Evolutionary conservation across 2,329 filamentous ascomycete genomes (phyloP).

Genomic region (Beauveria sp.): DNA sequence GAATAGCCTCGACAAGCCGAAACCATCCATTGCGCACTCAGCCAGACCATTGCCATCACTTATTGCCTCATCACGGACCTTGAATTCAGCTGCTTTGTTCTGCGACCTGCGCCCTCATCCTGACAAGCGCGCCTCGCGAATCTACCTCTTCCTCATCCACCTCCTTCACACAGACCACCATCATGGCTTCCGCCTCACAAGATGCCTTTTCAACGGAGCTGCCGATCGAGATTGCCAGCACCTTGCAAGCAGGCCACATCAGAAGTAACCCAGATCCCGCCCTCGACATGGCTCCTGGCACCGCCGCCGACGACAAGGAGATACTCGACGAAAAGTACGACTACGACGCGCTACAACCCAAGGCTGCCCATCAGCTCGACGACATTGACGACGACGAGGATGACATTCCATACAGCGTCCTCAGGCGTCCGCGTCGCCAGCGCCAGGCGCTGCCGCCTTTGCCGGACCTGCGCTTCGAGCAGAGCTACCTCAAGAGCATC

Average conservation of each 20-base stretch:
- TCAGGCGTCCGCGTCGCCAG: constrained; percentile 46
- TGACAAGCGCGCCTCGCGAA: background rate
- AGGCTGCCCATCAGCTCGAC: background rate
- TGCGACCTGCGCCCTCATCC: background rate
- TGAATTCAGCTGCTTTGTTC: too few species aligned
- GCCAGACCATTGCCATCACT: background rate
- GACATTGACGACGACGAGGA: constrained; percentile 46
- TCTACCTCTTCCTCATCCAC: background rate
- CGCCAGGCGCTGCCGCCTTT: constrained; percentile 51
- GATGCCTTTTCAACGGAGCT: constrained; percentile 21
- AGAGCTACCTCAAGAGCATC: constrained; percentile 93
- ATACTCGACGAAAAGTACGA: constrained; percentile 5
- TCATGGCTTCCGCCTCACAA: constrained; percentile 41
- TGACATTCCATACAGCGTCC: constrained; percentile 60
- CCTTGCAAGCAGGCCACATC: constrained; percentile 74
- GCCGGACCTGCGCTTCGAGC: constrained; percentile 91
- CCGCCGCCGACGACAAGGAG: constrained; percentile 54
- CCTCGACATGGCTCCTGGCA: constrained; percentile 76
- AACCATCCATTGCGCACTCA: background rate
- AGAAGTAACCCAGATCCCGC: constrained; percentile 60
- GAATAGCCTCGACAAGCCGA: background rate
- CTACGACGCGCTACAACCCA: background rate
- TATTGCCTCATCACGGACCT: background rate
- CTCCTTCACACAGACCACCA: constrained; percentile 9
- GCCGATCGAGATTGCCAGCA: constrained; percentile 64